Evolutionary conservation across 1,284 basidiomycete genomes (phyloP), one percentile per base, ranked within the genome.

Genomic region (Malassezia arunalokei): DNA sequence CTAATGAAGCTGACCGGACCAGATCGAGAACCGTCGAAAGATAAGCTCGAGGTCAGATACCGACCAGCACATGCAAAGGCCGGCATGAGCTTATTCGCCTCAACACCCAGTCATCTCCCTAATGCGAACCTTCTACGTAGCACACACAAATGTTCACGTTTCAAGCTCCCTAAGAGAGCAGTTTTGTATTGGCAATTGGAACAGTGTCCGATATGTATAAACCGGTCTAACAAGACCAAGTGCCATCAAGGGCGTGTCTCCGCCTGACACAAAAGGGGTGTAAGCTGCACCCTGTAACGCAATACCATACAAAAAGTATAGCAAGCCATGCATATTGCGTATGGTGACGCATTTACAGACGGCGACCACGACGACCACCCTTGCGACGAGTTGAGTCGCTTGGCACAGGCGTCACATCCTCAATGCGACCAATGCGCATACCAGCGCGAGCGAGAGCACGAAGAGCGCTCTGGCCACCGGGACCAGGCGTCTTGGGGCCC

Each of bases 311-410:
- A 35, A 35, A 35, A 35, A 35, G 33, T 15, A 35, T 35, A 35
- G 9, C 14, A 29, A 46, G 37, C 44, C n/a, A 27, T 9, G 38
- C 15, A 15, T 12, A 35, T 35, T 11, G 15, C 33, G 33, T 35
- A 15, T 15, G 12, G 30, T 17, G 35, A 35, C 27, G 29, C 48
- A 55, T 48, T 74, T 76, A 80, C 66, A 96, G 83, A 85, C 92
- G 88, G 75, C 91, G 87, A 90, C 92, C 92, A 80, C 92, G 90
- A 71, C 92, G 88, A 92, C 92, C 92, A 84, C 92, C 92, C 90
- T 90, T 98, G 79, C 90, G 83, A 74, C 92, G 83, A 68, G 92
- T 98, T 63, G 85, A 90, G 78, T 98, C 94, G 59, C 91, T 92
- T 58, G 92, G 92, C 63, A 92, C 83, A 66, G 92, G 92, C 54